Percentiles rank a stretch among this genome's conserved stretches.
Conservation (phyloP, 768 basidiomycete genomes). For the Tylopilus plumbeoviolaceoides region DNA sequence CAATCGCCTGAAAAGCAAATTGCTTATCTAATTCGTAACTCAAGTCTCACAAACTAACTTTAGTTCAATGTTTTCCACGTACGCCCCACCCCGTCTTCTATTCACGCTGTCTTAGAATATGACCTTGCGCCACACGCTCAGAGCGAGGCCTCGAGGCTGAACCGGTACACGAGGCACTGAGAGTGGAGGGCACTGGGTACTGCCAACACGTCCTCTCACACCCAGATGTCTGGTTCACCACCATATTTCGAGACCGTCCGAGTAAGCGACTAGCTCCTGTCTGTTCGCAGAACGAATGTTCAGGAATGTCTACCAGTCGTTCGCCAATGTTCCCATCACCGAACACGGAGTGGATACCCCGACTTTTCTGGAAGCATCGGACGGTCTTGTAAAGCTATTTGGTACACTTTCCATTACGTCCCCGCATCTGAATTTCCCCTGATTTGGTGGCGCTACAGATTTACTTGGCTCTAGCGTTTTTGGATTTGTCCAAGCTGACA, state of each 20-base stretch:
- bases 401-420: slow-evolving; percentile 41
- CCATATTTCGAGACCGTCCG: slow-evolving; percentile 70
- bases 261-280: slow-evolving; percentile 34
- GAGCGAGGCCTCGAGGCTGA: slow-evolving; percentile 29
- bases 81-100: slow-evolving; percentile 7
- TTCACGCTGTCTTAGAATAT: slow-evolving; percentile 22
- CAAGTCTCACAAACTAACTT: slow-evolving; percentile 8
- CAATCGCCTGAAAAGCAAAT: slow-evolving; percentile 14
- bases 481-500: slow-evolving; percentile 69
- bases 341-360: slow-evolving; percentile 74
- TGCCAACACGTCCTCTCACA: slow-evolving; percentile 7
- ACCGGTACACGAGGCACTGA: slow-evolving; percentile 17
- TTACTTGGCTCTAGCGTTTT: slow-evolving; percentile 66
- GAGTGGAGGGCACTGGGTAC: slow-evolving; percentile 9
- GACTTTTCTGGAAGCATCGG: slow-evolving; percentile 82
- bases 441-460: slow-evolving; percentile 38
- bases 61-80: slow-evolving; percentile 7
- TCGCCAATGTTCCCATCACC: slow-evolving; percentile 77
- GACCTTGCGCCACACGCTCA: slow-evolving; percentile 21
- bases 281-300: background rate
- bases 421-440: slow-evolving; percentile 9
- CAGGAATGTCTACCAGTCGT: slow-evolving; percentile 53
- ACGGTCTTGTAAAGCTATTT: slow-evolving; percentile 75
- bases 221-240: slow-evolving; percentile 26
- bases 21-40: slow-evolving; percentile 28